Conservation (phyloP, 2,329 filamentous ascomycete species). For the Botrytis aclada region DNA sequence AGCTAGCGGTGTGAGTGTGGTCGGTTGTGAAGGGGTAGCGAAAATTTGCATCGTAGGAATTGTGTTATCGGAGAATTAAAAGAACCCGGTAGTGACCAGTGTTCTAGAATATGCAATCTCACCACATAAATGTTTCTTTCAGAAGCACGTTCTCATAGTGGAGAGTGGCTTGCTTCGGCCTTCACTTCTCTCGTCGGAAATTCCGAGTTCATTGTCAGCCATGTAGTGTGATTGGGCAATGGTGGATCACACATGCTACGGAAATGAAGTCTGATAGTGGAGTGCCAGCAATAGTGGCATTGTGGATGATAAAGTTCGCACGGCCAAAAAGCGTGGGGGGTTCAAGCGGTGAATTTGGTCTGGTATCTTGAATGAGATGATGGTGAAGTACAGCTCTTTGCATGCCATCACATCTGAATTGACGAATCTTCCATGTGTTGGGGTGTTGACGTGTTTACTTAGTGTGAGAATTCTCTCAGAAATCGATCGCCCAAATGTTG, state of each 20-base stretch:
- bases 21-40: not conserved
- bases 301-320: not conserved
- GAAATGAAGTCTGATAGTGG: conserved; percentile 10
- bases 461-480: not conserved
- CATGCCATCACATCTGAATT: not conserved
- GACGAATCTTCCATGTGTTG: not conserved
- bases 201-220: not conserved
- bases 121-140: not conserved
- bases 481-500: not conserved
- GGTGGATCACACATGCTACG: not conserved
- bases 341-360: conserved; percentile 1
- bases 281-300: not conserved
- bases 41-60: conserved; percentile 5
- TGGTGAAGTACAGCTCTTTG: not conserved
- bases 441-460: not conserved
- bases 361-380: not conserved
- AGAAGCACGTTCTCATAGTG: not conserved
- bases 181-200: not conserved
- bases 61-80: not conserved
- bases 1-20: not conserved
- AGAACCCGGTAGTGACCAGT: not conserved
- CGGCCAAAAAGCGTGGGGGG: conserved; percentile 5
- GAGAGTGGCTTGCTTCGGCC: not conserved
- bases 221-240: conserved; percentile 10
- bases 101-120: conserved; percentile 7